phyloP scores from a whole-genome alignment of 257 asterid species.

The Oldenlandia corymbosa region DNA sequence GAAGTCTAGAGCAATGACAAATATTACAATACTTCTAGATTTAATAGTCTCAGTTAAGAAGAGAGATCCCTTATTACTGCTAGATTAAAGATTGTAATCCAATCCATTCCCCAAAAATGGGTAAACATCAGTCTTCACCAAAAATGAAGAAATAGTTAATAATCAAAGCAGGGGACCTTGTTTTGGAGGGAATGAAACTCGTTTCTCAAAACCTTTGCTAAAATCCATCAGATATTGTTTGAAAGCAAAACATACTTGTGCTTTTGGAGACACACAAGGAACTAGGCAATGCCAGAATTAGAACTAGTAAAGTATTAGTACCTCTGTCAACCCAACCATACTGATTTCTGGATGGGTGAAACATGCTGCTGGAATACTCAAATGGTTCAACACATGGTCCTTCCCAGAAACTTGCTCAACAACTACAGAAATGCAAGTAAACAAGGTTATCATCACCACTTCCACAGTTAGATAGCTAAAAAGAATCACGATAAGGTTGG shows the following conservation, averaged over 20 bases:
- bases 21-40: background rate
- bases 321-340: slow-evolving; percentile 98
- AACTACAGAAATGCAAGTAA: slow-evolving; percentile 40
- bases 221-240: background rate
- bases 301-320: slow-evolving; percentile 19
- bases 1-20: background rate
- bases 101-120: background rate
- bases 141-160: background rate
- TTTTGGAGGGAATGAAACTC: background rate
- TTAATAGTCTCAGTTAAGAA: background rate
- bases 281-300: background rate
- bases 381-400: slow-evolving; percentile 86
- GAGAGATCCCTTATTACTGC: background rate
- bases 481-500: slow-evolving; percentile 14
- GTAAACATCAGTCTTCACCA: background rate
- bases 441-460: slow-evolving; percentile 20
- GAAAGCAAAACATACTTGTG: background rate
- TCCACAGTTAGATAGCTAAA: slow-evolving; percentile 11
- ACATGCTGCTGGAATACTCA: slow-evolving; percentile 97
- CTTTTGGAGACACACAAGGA: background rate
- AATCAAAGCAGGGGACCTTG: background rate
- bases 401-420: slow-evolving; percentile 91
- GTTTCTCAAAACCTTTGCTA: background rate
- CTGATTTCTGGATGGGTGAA: slow-evolving; percentile 99
- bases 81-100: background rate